phyloP scores from a whole-genome alignment of 352 stramenopile genomes.

The Aphanomyces euteiches region DNA sequence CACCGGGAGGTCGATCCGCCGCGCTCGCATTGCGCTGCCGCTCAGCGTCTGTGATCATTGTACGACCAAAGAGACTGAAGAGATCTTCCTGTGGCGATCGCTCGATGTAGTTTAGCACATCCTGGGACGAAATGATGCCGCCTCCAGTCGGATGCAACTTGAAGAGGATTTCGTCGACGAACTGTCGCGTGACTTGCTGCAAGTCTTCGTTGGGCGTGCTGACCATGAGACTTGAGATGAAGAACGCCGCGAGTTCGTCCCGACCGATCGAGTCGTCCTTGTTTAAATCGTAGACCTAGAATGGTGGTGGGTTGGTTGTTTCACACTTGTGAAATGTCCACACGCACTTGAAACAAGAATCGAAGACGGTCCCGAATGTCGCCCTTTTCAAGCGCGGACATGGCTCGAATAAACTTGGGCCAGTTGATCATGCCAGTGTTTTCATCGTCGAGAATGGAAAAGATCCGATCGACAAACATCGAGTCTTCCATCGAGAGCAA shows the following conservation, averaged over 20 bases:
- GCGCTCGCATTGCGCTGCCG: background rate
- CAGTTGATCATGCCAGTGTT: slow-evolving; percentile 62
- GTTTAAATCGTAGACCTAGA: slow-evolving; percentile 60
- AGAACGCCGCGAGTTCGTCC: slow-evolving; percentile 55
- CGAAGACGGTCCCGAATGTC: slow-evolving; percentile 45
- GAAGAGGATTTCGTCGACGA: slow-evolving; percentile 62
- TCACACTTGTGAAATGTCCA: background rate
- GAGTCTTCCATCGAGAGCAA: slow-evolving; percentile 61
- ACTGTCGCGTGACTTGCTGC: slow-evolving; percentile 49
- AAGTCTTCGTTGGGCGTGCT: slow-evolving; percentile 42
- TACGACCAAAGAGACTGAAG: slow-evolving; percentile 60
- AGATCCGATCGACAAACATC: slow-evolving; percentile 72
- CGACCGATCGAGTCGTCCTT: slow-evolving; percentile 57
- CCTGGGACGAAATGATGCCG: slow-evolving; percentile 44
- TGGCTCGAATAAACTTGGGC: slow-evolving; percentile 65
- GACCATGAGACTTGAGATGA: slow-evolving; percentile 55
- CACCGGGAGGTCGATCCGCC: background rate
- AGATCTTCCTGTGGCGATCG: slow-evolving; percentile 49
- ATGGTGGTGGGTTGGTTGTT: background rate
- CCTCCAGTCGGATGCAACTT: slow-evolving; percentile 32
- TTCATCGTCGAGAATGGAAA: slow-evolving; percentile 60
- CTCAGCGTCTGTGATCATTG: slow-evolving; percentile 45
- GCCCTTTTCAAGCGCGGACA: slow-evolving; percentile 63
- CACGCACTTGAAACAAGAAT: slow-evolving; percentile 54
- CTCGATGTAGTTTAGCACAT: slow-evolving; percentile 50